phyloP scores from a whole-genome alignment of 2,329 filamentous ascomycete genomes.

The Pseudocercospora ulei region DNA sequence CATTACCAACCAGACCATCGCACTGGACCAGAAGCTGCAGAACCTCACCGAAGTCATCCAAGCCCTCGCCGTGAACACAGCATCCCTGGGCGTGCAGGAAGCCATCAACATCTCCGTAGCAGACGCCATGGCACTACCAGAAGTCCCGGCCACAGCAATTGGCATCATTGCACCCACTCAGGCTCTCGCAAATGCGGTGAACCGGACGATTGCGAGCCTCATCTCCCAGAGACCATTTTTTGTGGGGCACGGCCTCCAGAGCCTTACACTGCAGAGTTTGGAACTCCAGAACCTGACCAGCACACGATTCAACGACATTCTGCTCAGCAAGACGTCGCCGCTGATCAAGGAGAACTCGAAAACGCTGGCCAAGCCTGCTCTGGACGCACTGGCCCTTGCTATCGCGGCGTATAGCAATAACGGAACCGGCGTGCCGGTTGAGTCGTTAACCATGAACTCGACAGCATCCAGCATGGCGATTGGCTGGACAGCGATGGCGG shows the following conservation, averaged over 20 bases:
- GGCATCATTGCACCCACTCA: conserved; percentile 15
- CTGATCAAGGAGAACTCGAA: conserved; percentile 6
- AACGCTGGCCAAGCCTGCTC: conserved; percentile 5
- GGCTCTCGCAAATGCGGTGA: conserved; percentile 9
- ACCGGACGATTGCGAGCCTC: conserved; percentile 9
- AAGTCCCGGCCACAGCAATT: conserved; percentile 9
- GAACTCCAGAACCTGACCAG: conserved; percentile 13
- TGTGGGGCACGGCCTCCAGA: conserved; percentile 7
- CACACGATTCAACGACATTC: conserved; percentile 10
- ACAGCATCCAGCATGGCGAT: not conserved
- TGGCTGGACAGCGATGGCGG: not conserved
- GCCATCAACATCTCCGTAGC: conserved; percentile 10
- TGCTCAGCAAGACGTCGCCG: conserved; percentile 8
- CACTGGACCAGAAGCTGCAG: not conserved
- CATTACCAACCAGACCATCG: conserved; percentile 11
- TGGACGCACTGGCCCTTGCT: conserved; percentile 10
- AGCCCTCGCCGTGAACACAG: conserved; percentile 9
- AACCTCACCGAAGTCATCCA: conserved; percentile 8
- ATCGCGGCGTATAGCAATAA: conserved; percentile 13
- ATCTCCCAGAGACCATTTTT: conserved; percentile 12
- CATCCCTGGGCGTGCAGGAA: conserved; percentile 8
- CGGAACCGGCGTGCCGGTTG: conserved; percentile 1
- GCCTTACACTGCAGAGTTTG: conserved; percentile 7
- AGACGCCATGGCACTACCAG: conserved; percentile 10
- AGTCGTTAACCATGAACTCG: not conserved